Base-by-base conservation (phyloP, 306 rosid genomes). In the Acmispon strigosus region DNA sequence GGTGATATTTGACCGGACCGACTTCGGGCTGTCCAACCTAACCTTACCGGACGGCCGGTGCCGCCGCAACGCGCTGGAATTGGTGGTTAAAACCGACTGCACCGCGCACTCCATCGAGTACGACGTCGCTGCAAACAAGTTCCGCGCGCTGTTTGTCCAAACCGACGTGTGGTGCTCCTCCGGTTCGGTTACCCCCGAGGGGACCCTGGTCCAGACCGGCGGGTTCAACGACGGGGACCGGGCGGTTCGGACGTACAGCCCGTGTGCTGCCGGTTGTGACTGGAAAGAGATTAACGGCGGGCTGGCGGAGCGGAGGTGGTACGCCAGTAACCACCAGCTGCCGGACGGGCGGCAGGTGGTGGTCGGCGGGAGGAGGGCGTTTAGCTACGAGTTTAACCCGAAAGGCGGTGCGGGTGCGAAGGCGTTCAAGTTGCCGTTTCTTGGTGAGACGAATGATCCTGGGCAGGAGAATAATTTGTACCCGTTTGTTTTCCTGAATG, bases 91-190 rank as follows among this genome's bases (percentile, higher is more conserved):
- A 70, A 22, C 10, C 2, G 96, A 90, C 64, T 90, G 96, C 78
- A 81, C 95, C 0, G 96, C 96, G 0, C 96, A 90, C 78, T 86
- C 96, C 0, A 70, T 60, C 1, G 96, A 90, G 22, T 90, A 90
- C 72, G 83, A 86, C 51, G 90, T 86, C 24, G 76, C 53, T 1
- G 44, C 87, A 42, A 86, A 90, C 78, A 69, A 84, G 0, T 37
- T 81, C 15, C 92, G 95, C 7, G 55, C 92, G 0, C 80, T 90
- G 11, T 74, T 74, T 36, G 81, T 90, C 3, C 87, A 72, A 63
- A 73, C 90, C 1, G 85, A 90, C 20, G 75, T 80, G 0, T 90
- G 90, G 90, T 90, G 95, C 73, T 90, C 96, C 13, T 86, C 95
- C 0, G 90, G 90, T 0, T 15, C 87, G 0, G 84, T 57, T 0